Evolutionary conservation across 805 yeast genomes (phyloP).

Genomic region (Pichia californica): DNA sequence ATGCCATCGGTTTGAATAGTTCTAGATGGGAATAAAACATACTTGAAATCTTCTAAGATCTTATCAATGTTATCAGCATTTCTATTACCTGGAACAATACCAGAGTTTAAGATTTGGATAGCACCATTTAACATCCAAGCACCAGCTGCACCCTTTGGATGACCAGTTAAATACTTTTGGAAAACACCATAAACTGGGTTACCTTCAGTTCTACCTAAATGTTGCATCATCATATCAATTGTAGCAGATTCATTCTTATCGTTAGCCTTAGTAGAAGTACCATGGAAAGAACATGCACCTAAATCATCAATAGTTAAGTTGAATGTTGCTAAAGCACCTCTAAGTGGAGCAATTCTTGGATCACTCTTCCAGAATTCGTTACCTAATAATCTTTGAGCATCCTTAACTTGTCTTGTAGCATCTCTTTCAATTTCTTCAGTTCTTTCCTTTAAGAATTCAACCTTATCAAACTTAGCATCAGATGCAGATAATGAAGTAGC

Average conservation of each 20-base stretch:
- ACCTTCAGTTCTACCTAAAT: conserved; percentile 95
- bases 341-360: conserved; percentile 91
- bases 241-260: conserved; percentile 97
- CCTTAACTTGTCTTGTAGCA: conserved; percentile 75
- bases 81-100: conserved; percentile 94
- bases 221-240: conserved; percentile 85
- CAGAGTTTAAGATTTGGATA: conserved; percentile 83
- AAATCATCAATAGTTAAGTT: conserved; percentile 91
- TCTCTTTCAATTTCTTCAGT: conserved; percentile 82
- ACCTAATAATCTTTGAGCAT: conserved; percentile 93
- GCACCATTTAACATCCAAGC: conserved; percentile 99
- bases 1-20: conserved; percentile 92
- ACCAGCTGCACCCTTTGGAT: conserved; percentile 99
- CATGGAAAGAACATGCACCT: conserved; percentile 97
- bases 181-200: conserved; percentile 96
- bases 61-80: conserved; percentile 96
- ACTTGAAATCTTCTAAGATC: conserved; percentile 72
- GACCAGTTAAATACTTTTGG: conserved; percentile 99
- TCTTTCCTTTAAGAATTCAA: conserved; percentile 66
- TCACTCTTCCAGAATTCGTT: conserved; percentile 87
- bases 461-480: conserved; percentile 45
- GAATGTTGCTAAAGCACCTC: conserved; percentile 95
- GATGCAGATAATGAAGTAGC: conserved; percentile 44
- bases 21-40: conserved; percentile 91
- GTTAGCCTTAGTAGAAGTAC: conserved; percentile 97